phyloP scores from a whole-genome alignment of 108 stramenopile genomes.

The Cyclotella baltica region DNA sequence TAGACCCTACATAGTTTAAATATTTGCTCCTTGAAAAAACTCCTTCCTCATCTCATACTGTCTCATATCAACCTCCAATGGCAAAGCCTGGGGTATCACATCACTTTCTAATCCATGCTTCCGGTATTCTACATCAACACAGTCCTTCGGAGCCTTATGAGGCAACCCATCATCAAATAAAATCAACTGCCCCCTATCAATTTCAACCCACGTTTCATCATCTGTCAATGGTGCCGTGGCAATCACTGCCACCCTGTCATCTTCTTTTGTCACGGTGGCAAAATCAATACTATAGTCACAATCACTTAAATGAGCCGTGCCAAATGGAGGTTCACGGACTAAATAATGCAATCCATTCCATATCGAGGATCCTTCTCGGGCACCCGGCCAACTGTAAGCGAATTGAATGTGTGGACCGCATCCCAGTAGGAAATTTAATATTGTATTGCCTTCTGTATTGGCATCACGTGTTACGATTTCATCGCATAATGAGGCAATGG shows the following conservation, averaged over 20 bases:
- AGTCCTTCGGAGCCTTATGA: conserved; percentile 50
- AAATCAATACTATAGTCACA: conserved; percentile 71
- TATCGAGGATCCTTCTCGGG: conserved; percentile 69
- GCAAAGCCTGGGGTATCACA: conserved; percentile 17
- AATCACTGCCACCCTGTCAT: conserved; percentile 81
- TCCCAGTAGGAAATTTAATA: conserved; percentile 83
- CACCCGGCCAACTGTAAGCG: conserved; percentile 83
- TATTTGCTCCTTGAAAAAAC: not conserved
- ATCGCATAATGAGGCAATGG: conserved; percentile 57
- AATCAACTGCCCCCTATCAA: conserved; percentile 69
- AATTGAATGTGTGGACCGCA: conserved; percentile 71
- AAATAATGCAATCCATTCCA: conserved; percentile 91
- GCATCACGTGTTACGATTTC: conserved; percentile 64
- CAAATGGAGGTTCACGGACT: conserved; percentile 67
- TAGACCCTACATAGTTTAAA: not conserved
- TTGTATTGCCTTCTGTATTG: conserved; percentile 53
- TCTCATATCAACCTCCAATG: not conserved
- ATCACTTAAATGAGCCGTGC: conserved; percentile 50
- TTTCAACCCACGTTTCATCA: conserved; percentile 76
- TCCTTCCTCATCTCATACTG: not conserved
- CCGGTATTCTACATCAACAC: conserved; percentile 58
- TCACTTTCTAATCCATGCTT: conserved; percentile 62
- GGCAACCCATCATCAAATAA: conserved; percentile 79
- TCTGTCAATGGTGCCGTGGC: conserved; percentile 84
- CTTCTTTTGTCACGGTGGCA: conserved; percentile 57